Evolutionary conservation across 1,284 basidiomycete species (phyloP), one percentile per base, ranked within the genome.

Genomic region (Phylloboletellus chloephorus): DNA sequence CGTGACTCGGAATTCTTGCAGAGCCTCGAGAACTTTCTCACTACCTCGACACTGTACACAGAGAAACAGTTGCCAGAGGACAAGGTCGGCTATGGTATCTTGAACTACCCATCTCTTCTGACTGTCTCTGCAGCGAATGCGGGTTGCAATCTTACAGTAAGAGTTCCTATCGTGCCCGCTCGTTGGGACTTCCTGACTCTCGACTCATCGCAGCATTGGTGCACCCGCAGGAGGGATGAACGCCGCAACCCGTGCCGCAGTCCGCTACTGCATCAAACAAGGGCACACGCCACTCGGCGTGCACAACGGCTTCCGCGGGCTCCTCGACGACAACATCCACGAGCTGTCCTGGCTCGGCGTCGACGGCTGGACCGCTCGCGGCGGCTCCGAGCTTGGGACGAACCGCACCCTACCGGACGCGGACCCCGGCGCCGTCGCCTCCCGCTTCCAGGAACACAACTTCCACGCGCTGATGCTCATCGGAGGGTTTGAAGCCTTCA

Each of bases 191-290:
- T 2, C 12, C 17, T 40, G 20, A 48, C 17, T 31, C 39, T 41
- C 22, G 31, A 26, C 36, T 13, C 37, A 41, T 36, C 38, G 16
- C 42, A 94, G 89, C 57, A 83, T 95, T 57, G 95, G 95, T 47
- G 96, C 96, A 1, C 95, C 96, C 3, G 94, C 95, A 3, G 94
- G 95, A 43, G 95, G 96, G 9, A 98, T 98, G 91, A 98, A 98
- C 61, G 94, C 94, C 1, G 95, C 95, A 0, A 97, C 93, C 0
- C 84, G 95, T 32, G 85, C 94, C 23, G 92, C 91, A 1, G 92
- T 90, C 6, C 86, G 95, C 12, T 97, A 91, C 71, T 98, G 93
- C 61, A 70, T 95, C 49, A 81, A 82, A 46, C 87, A 91, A 57
- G 95, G 96, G 1, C 95, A 98, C 65, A 87, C 78, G 15, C 87